Percentiles rank a stretch among this genome's conserved stretches.
phyloP scores from a whole-genome alignment of 2,329 filamentous ascomycete genomes.

The Epichloe uncinata region DNA sequence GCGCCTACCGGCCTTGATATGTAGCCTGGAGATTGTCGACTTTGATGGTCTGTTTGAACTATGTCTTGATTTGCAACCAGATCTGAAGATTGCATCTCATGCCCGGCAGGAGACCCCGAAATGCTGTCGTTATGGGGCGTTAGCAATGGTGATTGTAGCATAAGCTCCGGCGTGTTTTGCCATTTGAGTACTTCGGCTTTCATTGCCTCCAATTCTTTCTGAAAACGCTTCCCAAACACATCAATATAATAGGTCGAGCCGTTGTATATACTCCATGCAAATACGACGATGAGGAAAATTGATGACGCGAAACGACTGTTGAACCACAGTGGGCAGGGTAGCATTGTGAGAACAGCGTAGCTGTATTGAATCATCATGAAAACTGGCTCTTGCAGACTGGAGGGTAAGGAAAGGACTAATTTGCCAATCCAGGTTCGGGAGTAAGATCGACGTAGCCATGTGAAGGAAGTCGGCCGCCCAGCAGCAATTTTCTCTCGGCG shows the following conservation, averaged over 20 bases:
- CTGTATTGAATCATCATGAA: slow-evolving; percentile 95
- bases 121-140: slow-evolving; percentile 16
- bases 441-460: slow-evolving; percentile 89
- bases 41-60: not conserved
- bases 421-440: slow-evolving; percentile 80
- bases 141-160: slow-evolving; percentile 22
- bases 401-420: slow-evolving; percentile 66
- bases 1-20: slow-evolving; percentile 9
- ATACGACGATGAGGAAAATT: slow-evolving; percentile 66
- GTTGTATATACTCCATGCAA: slow-evolving; percentile 91
- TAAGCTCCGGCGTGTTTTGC: slow-evolving; percentile 50
- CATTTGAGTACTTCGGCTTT: slow-evolving; percentile 81
- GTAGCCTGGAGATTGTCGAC: slow-evolving; percentile 4
- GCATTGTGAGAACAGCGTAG: slow-evolving; percentile 85
- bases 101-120: slow-evolving; percentile 5
- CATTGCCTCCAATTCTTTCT: slow-evolving; percentile 86
- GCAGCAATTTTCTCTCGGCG: slow-evolving; percentile 93
- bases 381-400: slow-evolving; percentile 64
- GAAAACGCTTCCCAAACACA: slow-evolving; percentile 90
- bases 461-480: slow-evolving; percentile 90
- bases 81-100: slow-evolving; percentile 8
- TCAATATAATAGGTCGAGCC: slow-evolving; percentile 97
- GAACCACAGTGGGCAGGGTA: slow-evolving; percentile 93
- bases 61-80: not conserved
- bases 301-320: slow-evolving; percentile 71